Evolutionary conservation across 805 yeast species (phyloP).

Genomic region (Tetrapisispora pingtungensis): DNA sequence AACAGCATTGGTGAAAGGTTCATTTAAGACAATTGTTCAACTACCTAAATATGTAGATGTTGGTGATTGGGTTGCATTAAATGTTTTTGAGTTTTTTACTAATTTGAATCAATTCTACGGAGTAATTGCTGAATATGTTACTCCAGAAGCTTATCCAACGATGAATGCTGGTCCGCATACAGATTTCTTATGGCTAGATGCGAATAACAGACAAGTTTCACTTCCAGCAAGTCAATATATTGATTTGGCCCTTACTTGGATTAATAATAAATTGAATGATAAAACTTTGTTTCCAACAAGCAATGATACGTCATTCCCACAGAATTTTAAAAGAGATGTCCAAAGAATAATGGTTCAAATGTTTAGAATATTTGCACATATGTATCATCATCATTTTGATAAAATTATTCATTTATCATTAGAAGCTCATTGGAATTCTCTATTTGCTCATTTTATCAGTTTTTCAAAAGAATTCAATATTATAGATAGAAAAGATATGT

Average conservation of each 20-base stretch:
- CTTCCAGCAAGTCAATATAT: slow-evolving; percentile 90
- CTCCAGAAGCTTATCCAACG: slow-evolving; percentile 80
- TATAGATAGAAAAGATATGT: slow-evolving; percentile 68
- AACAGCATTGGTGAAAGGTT: slow-evolving; percentile 91
- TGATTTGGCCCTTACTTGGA: slow-evolving; percentile 86
- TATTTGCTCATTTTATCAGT: slow-evolving; percentile 87
- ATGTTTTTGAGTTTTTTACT: slow-evolving; percentile 79
- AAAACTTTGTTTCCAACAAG: slow-evolving; percentile 87
- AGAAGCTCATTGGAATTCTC: slow-evolving; percentile 97
- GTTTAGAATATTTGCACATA: slow-evolving; percentile 92
- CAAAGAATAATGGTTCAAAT: slow-evolving; percentile 83
- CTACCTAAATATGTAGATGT: slow-evolving; percentile 89
- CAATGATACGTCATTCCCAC: slow-evolving; percentile 81
- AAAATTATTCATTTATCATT: slow-evolving; percentile 81
- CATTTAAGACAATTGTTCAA: slow-evolving; percentile 91
- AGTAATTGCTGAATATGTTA: slow-evolving; percentile 81
- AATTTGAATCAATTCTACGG: slow-evolving; percentile 83
- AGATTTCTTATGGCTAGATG: slow-evolving; percentile 85
- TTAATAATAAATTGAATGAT: slow-evolving; percentile 77
- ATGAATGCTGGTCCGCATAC: slow-evolving; percentile 95
- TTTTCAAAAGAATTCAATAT: slow-evolving; percentile 77
- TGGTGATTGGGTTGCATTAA: slow-evolving; percentile 93
- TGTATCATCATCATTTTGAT: slow-evolving; percentile 91
- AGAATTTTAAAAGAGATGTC: slow-evolving; percentile 68
- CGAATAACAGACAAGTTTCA: slow-evolving; percentile 67